Evolutionary conservation across 1,284 basidiomycete species (phyloP).

Genomic region (Microbotryomycetes sp.): DNA sequence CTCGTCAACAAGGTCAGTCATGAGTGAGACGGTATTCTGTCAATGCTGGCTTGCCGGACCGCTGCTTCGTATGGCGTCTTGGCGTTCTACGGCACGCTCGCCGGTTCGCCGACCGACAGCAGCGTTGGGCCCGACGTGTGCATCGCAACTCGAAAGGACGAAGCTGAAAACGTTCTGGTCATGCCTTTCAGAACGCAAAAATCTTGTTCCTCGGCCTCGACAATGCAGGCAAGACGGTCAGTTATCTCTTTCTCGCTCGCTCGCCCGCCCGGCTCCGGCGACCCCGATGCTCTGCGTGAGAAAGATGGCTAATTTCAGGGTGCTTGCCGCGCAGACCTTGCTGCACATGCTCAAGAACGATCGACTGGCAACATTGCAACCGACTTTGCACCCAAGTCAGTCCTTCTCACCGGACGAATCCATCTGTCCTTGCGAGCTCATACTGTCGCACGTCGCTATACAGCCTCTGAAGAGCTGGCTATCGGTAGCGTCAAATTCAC

Average conservation of each 20-base stretch:
- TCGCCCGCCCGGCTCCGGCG: not conserved
- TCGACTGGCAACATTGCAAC: conserved; percentile 92
- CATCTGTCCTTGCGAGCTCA: not conserved
- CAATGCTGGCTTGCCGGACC: too few relatives aligned
- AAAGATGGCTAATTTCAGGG: not conserved
- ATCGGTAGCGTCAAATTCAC: conserved; percentile 99
- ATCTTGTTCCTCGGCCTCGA: conserved; percentile 96
- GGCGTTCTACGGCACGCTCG: not conserved
- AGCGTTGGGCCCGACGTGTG: too few relatives aligned
- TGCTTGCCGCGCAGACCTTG: conserved; percentile 61
- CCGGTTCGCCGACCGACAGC: not conserved
- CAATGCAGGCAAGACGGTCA: conserved; percentile 88
- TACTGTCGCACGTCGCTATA: not conserved
- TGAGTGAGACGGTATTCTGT: not conserved
- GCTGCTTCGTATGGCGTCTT: not conserved
- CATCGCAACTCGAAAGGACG: not conserved
- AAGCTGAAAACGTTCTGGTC: not conserved
- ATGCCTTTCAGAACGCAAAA: conserved; percentile 69
- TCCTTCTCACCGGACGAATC: conserved; percentile 33
- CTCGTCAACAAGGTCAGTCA: conserved; percentile 67
- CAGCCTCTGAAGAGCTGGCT: conserved; percentile 96
- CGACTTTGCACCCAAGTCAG: conserved; percentile 96
- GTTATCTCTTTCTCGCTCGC: conserved; percentile 36
- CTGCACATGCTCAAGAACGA: conserved; percentile 99
- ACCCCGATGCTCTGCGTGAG: not conserved